Percentiles rank a stretch among this genome's conserved stretches.
These are phyloP conservation scores for Triadica sebifera DNA, from an alignment of 345 rosid genomes.

Conservation along the genomic window DNA sequence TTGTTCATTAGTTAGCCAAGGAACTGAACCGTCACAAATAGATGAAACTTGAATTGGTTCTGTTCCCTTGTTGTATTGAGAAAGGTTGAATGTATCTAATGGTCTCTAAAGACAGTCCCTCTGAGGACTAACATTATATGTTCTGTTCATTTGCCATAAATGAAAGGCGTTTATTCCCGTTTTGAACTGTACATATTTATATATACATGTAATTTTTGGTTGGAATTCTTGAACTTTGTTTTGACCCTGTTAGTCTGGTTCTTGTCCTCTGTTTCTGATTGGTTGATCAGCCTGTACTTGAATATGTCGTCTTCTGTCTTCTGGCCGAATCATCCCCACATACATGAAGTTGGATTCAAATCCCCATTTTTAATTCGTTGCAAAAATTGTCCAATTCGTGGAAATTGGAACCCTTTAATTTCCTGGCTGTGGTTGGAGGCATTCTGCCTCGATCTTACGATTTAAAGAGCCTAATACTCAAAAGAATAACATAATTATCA, in stretches of 20 bases:
- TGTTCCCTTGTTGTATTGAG: slow-evolving; percentile 1
- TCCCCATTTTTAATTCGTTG: no score
- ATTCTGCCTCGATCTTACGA: neutral
- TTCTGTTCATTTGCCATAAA: slow-evolving; percentile 18
- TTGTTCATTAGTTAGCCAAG: slow-evolving; percentile 10
- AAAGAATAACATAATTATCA: no score
- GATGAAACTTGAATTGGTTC: slow-evolving; percentile 11
- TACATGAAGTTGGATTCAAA: no score
- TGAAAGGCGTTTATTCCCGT: neutral
- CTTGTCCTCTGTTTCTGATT: neutral
- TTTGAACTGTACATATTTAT: neutral
- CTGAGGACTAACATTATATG: slow-evolving; percentile 9
- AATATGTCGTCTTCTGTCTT: no score
- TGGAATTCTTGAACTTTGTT: neutral
- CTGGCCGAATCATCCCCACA: no score
- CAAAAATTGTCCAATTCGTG: neutral
- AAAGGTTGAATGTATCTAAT: slow-evolving; percentile 12
- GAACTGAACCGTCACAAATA: neutral
- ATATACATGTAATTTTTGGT: neutral
- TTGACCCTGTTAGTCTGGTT: neutral
- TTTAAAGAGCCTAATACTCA: neutral
- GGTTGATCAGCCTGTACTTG: neutral
- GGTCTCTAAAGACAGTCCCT: slow-evolving; percentile 13
- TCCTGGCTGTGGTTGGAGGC: neutral
- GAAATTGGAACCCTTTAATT: no score